Evolutionary conservation across 306 rosid genomes (phyloP).

Genomic region (Arachis hypogaea): DNA sequence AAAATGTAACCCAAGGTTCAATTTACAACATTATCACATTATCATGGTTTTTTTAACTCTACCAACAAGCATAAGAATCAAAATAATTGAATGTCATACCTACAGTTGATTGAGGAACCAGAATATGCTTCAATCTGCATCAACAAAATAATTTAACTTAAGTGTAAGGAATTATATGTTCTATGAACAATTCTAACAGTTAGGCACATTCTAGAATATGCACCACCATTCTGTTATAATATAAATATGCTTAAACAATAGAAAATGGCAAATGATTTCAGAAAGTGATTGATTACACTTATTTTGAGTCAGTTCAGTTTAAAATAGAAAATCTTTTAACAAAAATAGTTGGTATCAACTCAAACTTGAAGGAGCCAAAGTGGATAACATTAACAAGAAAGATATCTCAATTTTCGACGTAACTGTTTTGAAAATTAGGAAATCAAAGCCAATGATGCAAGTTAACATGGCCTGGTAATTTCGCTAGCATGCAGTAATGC

Average conservation of each 20-base stretch:
- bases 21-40: neutral
- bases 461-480: neutral
- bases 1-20: neutral
- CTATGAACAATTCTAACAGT: neutral
- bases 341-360: neutral
- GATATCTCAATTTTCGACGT: too few species aligned
- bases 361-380: neutral
- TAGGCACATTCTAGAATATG: neutral
- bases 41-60: neutral
- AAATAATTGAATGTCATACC: constrained; percentile 38
- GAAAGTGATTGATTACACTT: neutral
- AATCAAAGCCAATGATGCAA: neutral
- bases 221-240: neutral
- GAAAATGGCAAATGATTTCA: neutral
- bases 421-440: neutral
- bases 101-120: constrained; percentile 35
- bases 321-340: neutral
- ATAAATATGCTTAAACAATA: neutral
- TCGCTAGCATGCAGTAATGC: neutral
- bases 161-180: too few species aligned
- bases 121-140: constrained; percentile 49
- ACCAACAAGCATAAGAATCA: neutral
- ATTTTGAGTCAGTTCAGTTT: neutral
- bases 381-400: neutral
- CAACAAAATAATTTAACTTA: constrained; percentile 12